Base-by-base conservation (phyloP, 2,329 filamentous ascomycete species). In the Emericellopsis atlantica region DNA sequence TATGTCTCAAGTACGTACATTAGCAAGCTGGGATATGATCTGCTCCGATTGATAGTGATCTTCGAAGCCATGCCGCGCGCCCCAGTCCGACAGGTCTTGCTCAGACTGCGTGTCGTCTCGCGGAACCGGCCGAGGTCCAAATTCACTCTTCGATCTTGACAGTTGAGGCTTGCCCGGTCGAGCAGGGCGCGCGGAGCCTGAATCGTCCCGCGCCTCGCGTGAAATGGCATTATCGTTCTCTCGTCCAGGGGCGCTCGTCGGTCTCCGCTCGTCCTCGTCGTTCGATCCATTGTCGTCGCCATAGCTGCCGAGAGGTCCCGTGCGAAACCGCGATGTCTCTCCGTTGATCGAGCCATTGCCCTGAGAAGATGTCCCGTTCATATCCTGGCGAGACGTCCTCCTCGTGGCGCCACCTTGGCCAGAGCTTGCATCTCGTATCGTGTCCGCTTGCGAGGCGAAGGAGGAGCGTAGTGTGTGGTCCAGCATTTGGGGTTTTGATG, bases 11-110 rank as follows among this genome's bases (percentile, higher is more conserved):
- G 11, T 29, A 35, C 18, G 15, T 65, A 88, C 83, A 56, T 82
- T 88, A 40, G 84, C 86, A 47, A 95, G 70, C 49, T 88, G 75
- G 43, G 84, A 83, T 51, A 93, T 83, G 53, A 93, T 89, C 55
- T 95, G 87, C 50, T 88, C 84, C 5, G 84, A 93, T 55, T 87
- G 84, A 57, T 94, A 88, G 59, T 95, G 87, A 50, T 89, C 84
- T 55, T 94, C 87, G 67, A 92, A 95, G 37, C 89, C 89, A 64
- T 95, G 89, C 38, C 89, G 76, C 58, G 72, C 72, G 7, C 74
- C 73, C 69, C 70, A 74, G 48, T 70, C 67, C 35, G 63, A 60
- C 26, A 68, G 58, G 34, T 70, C 67, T 4, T 70, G 67, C 12
- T 69, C 66, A 23, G 55, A 50, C 39, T 59, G 54, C 34, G 67